Conservation (phyloP, 2,329 filamentous ascomycete genomes). For the Harringtonia lauricola region DNA sequence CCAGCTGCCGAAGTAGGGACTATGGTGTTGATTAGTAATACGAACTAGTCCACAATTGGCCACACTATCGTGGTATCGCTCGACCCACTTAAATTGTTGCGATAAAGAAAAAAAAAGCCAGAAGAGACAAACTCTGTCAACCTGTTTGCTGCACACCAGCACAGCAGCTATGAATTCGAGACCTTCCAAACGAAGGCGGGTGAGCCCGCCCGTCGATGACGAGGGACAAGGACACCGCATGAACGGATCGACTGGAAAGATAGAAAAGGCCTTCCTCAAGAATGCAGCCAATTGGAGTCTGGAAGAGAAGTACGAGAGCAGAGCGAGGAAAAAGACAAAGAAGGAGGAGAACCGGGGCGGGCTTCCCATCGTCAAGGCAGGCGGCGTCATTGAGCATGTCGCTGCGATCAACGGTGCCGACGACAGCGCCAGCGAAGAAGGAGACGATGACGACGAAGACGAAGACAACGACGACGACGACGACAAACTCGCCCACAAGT, state of each 20-base stretch:
- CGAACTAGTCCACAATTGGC: too few species aligned
- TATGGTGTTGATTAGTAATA: too few species aligned
- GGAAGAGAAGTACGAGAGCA: slow-evolving; percentile 81
- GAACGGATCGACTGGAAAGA: slow-evolving; percentile 29
- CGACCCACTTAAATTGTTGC: slow-evolving; percentile 5
- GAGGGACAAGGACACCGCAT: slow-evolving; percentile 26
- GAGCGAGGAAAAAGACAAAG: slow-evolving; percentile 49
- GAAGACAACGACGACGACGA: slow-evolving; percentile 30
- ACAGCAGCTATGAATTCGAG: slow-evolving; percentile 30
- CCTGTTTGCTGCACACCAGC: too few species aligned
- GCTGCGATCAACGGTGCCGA: neutral
- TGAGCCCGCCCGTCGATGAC: slow-evolving; percentile 39
- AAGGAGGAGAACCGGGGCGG: slow-evolving; percentile 63
- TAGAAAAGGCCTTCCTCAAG: slow-evolving; percentile 58
- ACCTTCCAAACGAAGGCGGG: slow-evolving; percentile 45
- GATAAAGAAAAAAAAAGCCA: neutral
- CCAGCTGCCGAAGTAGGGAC: too few species aligned
- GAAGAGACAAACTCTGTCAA: neutral
- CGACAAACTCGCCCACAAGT: slow-evolving; percentile 16
- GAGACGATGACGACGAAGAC: slow-evolving; percentile 48
- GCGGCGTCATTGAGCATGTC: slow-evolving; percentile 55
- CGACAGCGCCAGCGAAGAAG: slow-evolving; percentile 49
- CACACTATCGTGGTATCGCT: too few species aligned
- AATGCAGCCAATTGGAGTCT: slow-evolving; percentile 78
- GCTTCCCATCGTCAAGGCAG: slow-evolving; percentile 77